Percentiles rank a stretch among this genome's conserved stretches.
Evolutionary conservation across 2,329 filamentous ascomycete genomes (phyloP).

Genomic region (Didymella glomerata): DNA sequence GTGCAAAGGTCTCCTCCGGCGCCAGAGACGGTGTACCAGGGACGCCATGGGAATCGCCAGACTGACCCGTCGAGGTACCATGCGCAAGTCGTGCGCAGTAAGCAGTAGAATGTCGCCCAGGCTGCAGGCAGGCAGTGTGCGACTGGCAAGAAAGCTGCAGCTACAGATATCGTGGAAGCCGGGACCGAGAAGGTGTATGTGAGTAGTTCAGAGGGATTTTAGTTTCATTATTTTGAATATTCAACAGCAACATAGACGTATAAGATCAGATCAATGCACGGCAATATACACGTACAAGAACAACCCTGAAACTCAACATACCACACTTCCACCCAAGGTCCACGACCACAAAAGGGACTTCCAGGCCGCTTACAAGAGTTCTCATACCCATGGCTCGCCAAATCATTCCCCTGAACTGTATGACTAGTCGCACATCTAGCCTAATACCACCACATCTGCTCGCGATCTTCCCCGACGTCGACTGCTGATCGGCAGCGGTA

Average conservation of each 20-base stretch:
- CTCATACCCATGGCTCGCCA: too few relatives aligned
- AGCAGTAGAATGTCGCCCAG: background rate
- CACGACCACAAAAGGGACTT: too few relatives aligned
- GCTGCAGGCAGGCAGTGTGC: background rate
- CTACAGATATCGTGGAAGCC: background rate
- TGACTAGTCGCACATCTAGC: too few relatives aligned
- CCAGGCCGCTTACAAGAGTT: too few relatives aligned
- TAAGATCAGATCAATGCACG: background rate
- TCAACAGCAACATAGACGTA: background rate
- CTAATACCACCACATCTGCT: too few relatives aligned
- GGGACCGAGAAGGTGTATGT: background rate
- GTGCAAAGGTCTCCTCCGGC: background rate
- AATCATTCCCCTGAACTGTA: too few relatives aligned
- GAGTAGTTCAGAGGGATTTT: background rate
- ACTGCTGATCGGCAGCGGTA: too few relatives aligned
- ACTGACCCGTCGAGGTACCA: background rate
- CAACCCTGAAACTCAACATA: too few relatives aligned
- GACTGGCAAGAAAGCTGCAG: background rate
- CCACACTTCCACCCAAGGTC: too few relatives aligned
- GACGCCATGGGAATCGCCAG: background rate
- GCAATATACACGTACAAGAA: background rate
- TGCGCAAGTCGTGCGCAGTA: constrained; percentile 1
- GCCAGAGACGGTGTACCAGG: constrained; percentile 1
- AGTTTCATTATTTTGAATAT: background rate
- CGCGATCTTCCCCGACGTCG: too few relatives aligned